Conservation (phyloP, 2,329 filamentous ascomycete species). For the Botrytis aclada region DNA sequence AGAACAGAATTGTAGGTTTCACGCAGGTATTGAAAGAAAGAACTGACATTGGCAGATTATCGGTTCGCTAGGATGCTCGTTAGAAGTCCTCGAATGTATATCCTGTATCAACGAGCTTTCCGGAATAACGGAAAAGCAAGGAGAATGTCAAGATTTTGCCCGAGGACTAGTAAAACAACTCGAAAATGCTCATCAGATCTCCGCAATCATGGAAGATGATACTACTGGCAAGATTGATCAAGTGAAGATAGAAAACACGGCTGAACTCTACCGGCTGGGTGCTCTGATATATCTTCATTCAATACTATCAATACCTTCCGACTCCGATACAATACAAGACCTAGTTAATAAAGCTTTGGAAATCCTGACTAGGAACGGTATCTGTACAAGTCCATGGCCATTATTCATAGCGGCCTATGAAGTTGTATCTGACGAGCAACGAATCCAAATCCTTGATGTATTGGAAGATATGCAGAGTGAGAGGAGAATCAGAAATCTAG, state of each 20-base stretch:
- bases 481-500: slow-evolving; percentile 46
- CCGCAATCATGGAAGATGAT: slow-evolving; percentile 33
- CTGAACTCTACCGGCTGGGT: slow-evolving; percentile 48
- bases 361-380: slow-evolving; percentile 40
- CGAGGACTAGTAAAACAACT: slow-evolving; percentile 26
- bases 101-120: slow-evolving; percentile 40
- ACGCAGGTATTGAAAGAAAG: not conserved
- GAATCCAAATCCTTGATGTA: slow-evolving; percentile 42
- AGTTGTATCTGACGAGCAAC: slow-evolving; percentile 42
- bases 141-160: slow-evolving; percentile 4
- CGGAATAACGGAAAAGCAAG: not conserved
- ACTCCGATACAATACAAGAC: slow-evolving; percentile 26
- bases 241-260: slow-evolving; percentile 40
- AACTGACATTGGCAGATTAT: slow-evolving; percentile 38
- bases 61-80: slow-evolving; percentile 47
- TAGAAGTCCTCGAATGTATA: slow-evolving; percentile 46
- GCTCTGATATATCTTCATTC: slow-evolving; percentile 44
- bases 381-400: slow-evolving; percentile 50
- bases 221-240: slow-evolving; percentile 35
- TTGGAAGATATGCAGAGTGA: slow-evolving; percentile 44
- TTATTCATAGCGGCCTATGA: slow-evolving; percentile 49
- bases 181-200: slow-evolving; percentile 32
- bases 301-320: slow-evolving; percentile 23
- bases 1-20: slow-evolving; percentile 10
- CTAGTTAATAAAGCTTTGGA: slow-evolving; percentile 39